Conservation (phyloP, 768 basidiomycete species). For the Hygrocybe punicea region DNA sequence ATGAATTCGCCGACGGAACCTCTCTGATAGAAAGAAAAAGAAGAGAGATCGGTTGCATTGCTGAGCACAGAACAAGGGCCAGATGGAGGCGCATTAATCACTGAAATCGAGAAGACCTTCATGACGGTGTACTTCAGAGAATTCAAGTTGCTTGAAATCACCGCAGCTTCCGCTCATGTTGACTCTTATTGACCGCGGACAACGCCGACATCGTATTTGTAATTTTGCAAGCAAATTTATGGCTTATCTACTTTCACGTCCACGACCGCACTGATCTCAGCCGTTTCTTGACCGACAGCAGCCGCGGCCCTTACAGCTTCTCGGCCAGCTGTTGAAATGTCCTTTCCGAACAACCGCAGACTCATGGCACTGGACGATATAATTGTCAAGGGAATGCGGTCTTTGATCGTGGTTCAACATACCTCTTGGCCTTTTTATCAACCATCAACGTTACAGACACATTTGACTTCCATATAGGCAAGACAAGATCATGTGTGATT, state of each 20-base stretch:
- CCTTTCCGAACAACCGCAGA: constrained; percentile 76
- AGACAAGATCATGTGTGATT: constrained; percentile 71
- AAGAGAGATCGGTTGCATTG: constrained; percentile 74
- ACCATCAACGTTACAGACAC: constrained; percentile 88
- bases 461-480: constrained; percentile 96
- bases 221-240: too few relatives aligned
- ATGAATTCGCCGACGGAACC: constrained; percentile 89
- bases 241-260: neutral
- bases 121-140: constrained; percentile 37
- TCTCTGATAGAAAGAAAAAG: constrained; percentile 91
- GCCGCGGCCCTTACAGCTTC: neutral
- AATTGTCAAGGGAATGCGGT: constrained; percentile 1
- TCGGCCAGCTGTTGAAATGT: constrained; percentile 54
- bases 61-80: constrained; percentile 62
- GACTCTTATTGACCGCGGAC: neutral
- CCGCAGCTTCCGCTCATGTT: neutral
- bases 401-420: constrained; percentile 10
- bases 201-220: too few relatives aligned
- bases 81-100: constrained; percentile 64
- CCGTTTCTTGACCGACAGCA: neutral
- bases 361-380: constrained; percentile 71
- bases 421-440: constrained; percentile 97
- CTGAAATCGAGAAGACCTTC: constrained; percentile 84
- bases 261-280: neutral
- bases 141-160: neutral